Percentiles rank a stretch among this genome's conserved stretches.
phyloP scores from a whole-genome alignment of 495 filamentous ascomycete genomes.

The Tuber indicum region DNA sequence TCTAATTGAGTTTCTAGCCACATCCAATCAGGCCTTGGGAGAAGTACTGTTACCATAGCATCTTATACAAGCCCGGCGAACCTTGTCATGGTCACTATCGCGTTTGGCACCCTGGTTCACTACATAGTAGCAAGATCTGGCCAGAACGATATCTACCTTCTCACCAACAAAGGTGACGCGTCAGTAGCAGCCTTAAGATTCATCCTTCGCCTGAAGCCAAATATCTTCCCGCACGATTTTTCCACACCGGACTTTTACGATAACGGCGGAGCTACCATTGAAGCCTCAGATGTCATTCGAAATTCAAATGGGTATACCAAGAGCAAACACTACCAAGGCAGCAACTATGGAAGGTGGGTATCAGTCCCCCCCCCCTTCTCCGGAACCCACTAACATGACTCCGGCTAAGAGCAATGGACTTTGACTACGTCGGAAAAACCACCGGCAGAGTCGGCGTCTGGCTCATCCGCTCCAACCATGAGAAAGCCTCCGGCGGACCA shows the following conservation, averaged over 20 bases:
- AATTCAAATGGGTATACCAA: conserved; percentile 22
- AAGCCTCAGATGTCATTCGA: conserved; percentile 19
- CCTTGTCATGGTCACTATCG: conserved; percentile 24
- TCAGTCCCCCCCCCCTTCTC: background rate
- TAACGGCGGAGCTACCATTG: conserved; percentile 12
- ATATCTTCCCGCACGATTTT: conserved; percentile 20
- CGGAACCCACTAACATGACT: background rate
- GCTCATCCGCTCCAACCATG: conserved; percentile 41
- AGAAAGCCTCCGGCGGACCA: conserved; percentile 49
- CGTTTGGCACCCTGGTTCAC: conserved; percentile 22
- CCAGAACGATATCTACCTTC: conserved; percentile 26
- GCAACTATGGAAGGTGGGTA: conserved; percentile 26
- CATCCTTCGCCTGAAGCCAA: conserved; percentile 27
- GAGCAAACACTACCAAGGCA: conserved; percentile 28
- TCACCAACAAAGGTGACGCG: conserved; percentile 24
- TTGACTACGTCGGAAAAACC: conserved; percentile 30
- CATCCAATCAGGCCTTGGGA: conserved; percentile 25
- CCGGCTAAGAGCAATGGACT: conserved; percentile 19
- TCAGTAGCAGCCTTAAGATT: conserved; percentile 25
- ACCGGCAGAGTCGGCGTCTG: conserved; percentile 18
- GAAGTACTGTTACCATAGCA: conserved; percentile 17
- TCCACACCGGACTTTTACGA: conserved; percentile 25
- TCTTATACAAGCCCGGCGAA: conserved; percentile 22
- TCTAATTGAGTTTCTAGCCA: conserved; percentile 14
- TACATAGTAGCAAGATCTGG: conserved; percentile 25